These are phyloP conservation scores for Myochromella boudieri DNA, from an alignment of 768 basidiomycete genomes.

Conservation along the genomic window DNA sequence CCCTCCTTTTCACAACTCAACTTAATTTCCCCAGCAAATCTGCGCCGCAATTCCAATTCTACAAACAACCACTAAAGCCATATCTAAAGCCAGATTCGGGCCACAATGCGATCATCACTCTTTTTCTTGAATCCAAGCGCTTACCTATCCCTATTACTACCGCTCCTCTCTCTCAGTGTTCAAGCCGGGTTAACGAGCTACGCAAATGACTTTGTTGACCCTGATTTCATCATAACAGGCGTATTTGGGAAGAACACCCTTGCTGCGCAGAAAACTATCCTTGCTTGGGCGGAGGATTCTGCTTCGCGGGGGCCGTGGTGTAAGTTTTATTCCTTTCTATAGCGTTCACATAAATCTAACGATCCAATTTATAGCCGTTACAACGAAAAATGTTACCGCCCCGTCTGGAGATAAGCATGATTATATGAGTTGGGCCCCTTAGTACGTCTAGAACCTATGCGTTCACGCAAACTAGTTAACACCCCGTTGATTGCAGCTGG, in stretches of 20 bases:
- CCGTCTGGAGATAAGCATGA: constrained; percentile 58
- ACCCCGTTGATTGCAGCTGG: constrained; percentile 34
- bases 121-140: no score
- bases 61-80: no score
- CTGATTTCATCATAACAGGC: constrained; percentile 43
- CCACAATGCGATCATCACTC: constrained; percentile 29
- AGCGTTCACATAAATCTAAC: neutral
- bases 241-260: constrained; percentile 40
- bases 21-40: no score
- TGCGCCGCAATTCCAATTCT: no score
- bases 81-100: constrained; percentile 12
- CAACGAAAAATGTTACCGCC: constrained; percentile 42
- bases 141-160: constrained; percentile 14
- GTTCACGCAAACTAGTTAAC: neutral
- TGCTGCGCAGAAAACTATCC: constrained; percentile 46
- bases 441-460: constrained; percentile 38
- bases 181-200: constrained; percentile 37
- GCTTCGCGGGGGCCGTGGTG: constrained; percentile 55
- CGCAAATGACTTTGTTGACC: constrained; percentile 57
- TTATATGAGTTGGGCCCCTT: constrained; percentile 72
- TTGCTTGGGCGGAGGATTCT: constrained; percentile 44
- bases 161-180: constrained; percentile 17
- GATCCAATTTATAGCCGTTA: constrained; percentile 42
- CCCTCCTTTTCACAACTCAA: no score
- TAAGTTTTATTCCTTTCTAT: constrained; percentile 26